Base-by-base conservation (phyloP, 345 rosid genomes). In the Citropsis articulata region DNA sequence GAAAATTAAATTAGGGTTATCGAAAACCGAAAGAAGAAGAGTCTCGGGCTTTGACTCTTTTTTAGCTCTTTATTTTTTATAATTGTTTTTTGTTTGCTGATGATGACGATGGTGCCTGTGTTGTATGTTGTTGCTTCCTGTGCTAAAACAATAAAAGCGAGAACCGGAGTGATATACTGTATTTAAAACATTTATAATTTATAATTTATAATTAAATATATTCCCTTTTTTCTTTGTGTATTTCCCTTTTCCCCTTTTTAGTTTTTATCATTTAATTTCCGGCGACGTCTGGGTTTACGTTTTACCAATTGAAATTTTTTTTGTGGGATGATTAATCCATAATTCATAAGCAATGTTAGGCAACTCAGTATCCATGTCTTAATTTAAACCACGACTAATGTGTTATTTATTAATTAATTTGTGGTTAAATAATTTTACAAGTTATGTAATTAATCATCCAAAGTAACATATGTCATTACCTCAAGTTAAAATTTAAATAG, bases 11-110 rank as follows among this genome's bases (percentile, higher is more conserved):
- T 55, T 75, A 77, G 55, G 76, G 40, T 19, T 73, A 59, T 73
- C 18, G 61, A 71, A 38, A 75, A 59, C 66, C 18, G 57, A 71
- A 48, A 75, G 80, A 40, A 72, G 74, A 77, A 78, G 85, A 73
- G 85, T 71, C 83, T 89, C 73, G 63, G 76, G 80, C 62, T 89
- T 87, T 88, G 91, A 87, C 88, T 85, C 84, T 77, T 77, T 55
- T 82, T 75, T 64, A 75, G 81, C 73, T 16, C 22, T 18, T 53
- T 53, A 16, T 53, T 18, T 18, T 53, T 53, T 53, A 4, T 53
- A 16, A 18, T 53, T 16, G 22, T 16, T 19, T 53, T 53, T 53
- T 53, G 57, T 78, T 77, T 67, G 81, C 48, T 77, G 84, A 63
- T 50, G 84, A 79, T 50, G 86, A 81, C 45, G 86, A 80, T 22